Percentiles rank a stretch among this genome's conserved stretches.
Evolutionary conservation across 257 asterid genomes (phyloP).

Genomic region (Przewalskia tangutica): DNA sequence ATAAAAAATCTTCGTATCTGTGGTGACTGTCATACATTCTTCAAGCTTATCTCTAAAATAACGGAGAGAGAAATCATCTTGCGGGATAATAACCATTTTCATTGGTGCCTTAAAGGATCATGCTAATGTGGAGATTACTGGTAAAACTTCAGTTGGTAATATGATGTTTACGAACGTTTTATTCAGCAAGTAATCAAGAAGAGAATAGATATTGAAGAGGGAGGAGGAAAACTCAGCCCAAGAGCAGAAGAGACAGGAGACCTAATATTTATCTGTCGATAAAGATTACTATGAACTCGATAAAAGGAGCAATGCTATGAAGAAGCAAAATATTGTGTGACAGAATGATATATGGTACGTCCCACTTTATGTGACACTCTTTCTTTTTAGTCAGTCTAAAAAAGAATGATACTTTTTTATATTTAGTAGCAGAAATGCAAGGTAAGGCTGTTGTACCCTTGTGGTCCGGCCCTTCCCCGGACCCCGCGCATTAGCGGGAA

Average conservation of each 20-base stretch:
- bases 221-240: neutral
- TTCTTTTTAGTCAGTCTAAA: too few relatives aligned
- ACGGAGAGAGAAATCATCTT: slow-evolving; percentile 25
- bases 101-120: slow-evolving; percentile 26
- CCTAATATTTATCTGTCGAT: neutral
- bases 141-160: slow-evolving; percentile 8
- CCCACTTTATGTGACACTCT: too few relatives aligned
- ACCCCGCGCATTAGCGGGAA: too few relatives aligned
- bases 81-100: slow-evolving; percentile 37
- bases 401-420: too few relatives aligned
- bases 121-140: slow-evolving; percentile 37
- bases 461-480: too few relatives aligned
- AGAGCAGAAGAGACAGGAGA: neutral
- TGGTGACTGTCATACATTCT: slow-evolving; percentile 32
- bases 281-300: neutral
- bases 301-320: neutral
- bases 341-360: neutral
- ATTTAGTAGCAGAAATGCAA: too few relatives aligned
- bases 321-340: neutral
- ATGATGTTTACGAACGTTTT: neutral
- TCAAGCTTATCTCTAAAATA: slow-evolving; percentile 30
- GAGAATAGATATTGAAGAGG: neutral
- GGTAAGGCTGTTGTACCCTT: too few relatives aligned
- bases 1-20: slow-evolving; percentile 36
- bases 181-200: neutral